These are phyloP conservation scores for Globisporangium solare DNA, from an alignment of 352 stramenopile species.

Conservation along the genomic window DNA sequence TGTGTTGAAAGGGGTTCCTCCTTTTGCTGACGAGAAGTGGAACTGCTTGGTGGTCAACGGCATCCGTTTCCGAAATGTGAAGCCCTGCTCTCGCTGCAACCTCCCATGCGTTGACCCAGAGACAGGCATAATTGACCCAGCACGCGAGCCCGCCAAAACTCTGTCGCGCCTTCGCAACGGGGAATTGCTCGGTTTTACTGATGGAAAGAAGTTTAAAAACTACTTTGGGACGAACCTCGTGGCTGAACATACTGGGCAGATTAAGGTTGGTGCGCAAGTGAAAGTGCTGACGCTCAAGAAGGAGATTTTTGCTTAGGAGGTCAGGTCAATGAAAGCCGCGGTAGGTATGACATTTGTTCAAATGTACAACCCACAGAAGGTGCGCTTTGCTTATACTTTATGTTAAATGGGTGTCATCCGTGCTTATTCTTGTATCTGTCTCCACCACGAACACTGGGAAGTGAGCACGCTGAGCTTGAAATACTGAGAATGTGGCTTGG, in stretches of 20 bases:
- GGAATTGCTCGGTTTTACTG: constrained; percentile 46
- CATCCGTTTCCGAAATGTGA: constrained; percentile 64
- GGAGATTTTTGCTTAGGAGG: constrained; percentile 36
- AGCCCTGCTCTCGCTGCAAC: constrained; percentile 68
- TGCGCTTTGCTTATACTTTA: background rate
- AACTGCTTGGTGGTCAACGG: constrained; percentile 51
- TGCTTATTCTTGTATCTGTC: constrained; percentile 47
- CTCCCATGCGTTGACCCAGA: constrained; percentile 72
- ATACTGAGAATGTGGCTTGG: background rate
- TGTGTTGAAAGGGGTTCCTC: constrained; percentile 50
- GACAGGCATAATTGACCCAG: constrained; percentile 42
- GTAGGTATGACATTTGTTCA: background rate
- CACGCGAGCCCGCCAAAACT: constrained; percentile 45
- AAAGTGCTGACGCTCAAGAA: constrained; percentile 70
- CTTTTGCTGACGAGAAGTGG: constrained; percentile 78
- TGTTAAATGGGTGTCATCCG: background rate
- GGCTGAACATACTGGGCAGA: constrained; percentile 24
- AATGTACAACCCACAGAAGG: too few relatives aligned
- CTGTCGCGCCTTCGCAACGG: constrained; percentile 58
- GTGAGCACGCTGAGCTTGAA: constrained; percentile 20
- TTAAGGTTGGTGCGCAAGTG: constrained; percentile 43
- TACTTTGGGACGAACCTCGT: constrained; percentile 84
- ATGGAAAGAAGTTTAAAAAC: constrained; percentile 41
- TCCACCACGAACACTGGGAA: constrained; percentile 49
- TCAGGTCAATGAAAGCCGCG: background rate